Conservation (phyloP, 1,284 basidiomycete genomes). For the Leccinum colubrinum region DNA sequence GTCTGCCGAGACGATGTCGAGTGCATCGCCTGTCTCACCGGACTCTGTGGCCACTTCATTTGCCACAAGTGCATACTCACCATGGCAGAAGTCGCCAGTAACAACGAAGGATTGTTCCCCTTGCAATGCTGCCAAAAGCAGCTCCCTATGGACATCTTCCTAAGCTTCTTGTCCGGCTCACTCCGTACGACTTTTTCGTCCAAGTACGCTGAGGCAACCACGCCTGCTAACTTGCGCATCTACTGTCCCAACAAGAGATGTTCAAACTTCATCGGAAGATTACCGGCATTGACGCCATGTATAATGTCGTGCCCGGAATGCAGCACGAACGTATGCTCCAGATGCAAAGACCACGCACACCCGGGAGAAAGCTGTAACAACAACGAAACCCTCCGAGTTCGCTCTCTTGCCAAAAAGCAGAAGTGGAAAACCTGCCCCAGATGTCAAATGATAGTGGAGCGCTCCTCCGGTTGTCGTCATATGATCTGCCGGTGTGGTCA, state of each 20-base stretch:
- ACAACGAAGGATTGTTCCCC: slow-evolving; percentile 41
- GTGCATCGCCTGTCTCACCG: slow-evolving; percentile 17
- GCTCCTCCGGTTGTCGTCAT: slow-evolving; percentile 37
- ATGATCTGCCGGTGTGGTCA: slow-evolving; percentile 42
- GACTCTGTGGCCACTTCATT: slow-evolving; percentile 40
- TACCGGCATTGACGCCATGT: slow-evolving; percentile 4
- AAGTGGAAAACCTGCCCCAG: slow-evolving; percentile 44
- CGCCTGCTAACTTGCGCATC: slow-evolving; percentile 33
- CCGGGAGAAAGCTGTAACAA: slow-evolving; percentile 18
- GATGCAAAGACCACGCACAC: slow-evolving; percentile 29
- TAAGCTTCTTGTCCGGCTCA: slow-evolving; percentile 25
- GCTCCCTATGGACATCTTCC: slow-evolving; percentile 32
- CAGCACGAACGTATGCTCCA: slow-evolving; percentile 29
- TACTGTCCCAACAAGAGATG: slow-evolving; percentile 42
- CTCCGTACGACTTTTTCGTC: slow-evolving; percentile 28
- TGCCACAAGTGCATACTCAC: slow-evolving; percentile 36
- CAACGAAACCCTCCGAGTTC: slow-evolving; percentile 27
- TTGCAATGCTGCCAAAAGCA: slow-evolving; percentile 40
- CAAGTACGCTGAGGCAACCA: slow-evolving; percentile 33
- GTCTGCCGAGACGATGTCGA: slow-evolving; percentile 19
- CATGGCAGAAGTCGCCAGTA: slow-evolving; percentile 37
- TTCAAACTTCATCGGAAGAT: slow-evolving; percentile 39
- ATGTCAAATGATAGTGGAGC: slow-evolving; percentile 42
- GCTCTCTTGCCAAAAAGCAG: slow-evolving; percentile 31
- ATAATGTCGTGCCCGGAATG: slow-evolving; percentile 28